Evolutionary conservation across 23 red algal genomes (phyloP).

Genomic region (Gracilaria gracilis): DNA sequence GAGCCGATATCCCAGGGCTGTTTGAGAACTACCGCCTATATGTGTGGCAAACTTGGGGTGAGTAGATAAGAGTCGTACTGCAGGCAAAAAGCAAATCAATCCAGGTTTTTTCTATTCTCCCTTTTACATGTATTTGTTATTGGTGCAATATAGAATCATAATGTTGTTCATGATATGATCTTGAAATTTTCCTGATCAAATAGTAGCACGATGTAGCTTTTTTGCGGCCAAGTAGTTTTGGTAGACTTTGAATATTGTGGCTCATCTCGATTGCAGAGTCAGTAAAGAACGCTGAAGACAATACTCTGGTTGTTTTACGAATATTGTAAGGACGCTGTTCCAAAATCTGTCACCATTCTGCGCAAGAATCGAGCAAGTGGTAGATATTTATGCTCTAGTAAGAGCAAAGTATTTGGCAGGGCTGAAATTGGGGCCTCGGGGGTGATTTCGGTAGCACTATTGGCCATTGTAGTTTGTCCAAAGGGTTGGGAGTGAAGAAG

Average conservation of each 20-base stretch:
- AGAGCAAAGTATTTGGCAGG: constrained; percentile 5
- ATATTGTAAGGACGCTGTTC: background rate
- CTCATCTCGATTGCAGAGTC: constrained; percentile 26
- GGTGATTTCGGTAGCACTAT: too few species aligned
- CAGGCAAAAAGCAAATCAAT: background rate
- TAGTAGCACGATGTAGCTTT: constrained; percentile 22
- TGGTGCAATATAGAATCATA: constrained; percentile 15
- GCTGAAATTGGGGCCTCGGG: constrained; percentile 11
- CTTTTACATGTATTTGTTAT: constrained; percentile 9
- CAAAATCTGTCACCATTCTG: constrained; percentile 34
- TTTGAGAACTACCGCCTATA: constrained; percentile 1
- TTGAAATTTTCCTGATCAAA: constrained; percentile 29
- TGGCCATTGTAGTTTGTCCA: too few species aligned
- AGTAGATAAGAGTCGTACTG: constrained; percentile 5
- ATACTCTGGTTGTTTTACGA: background rate
- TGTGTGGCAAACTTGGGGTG: constrained; percentile 21
- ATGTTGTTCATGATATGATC: constrained; percentile 21
- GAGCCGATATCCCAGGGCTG: background rate
- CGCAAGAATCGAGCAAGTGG: background rate
- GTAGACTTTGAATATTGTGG: background rate
- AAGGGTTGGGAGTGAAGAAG: too few species aligned
- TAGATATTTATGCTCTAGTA: background rate
- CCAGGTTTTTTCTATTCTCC: background rate
- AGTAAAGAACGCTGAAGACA: background rate
- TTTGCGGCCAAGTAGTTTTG: constrained; percentile 42